Percentiles rank a stretch among this genome's conserved stretches.
Conservation (phyloP, 1,284 basidiomycete genomes). For the Cryptococcus sp. region DNA sequence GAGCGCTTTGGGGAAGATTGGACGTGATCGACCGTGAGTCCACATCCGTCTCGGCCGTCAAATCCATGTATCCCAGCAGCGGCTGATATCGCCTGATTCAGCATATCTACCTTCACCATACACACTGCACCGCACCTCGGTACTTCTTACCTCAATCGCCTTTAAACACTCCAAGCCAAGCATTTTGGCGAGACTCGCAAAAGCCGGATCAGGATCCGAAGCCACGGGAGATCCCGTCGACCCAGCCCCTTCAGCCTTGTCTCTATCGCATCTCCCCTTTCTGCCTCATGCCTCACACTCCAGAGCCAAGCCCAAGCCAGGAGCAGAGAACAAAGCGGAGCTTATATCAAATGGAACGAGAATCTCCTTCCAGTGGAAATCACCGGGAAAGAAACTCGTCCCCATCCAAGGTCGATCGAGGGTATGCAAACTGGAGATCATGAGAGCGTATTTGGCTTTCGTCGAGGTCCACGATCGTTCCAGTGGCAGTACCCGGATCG, state of each 20-base stretch:
- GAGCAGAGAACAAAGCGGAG: constrained; percentile 16
- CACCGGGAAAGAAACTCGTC: constrained; percentile 30
- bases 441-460: constrained; percentile 53
- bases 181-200: constrained; percentile 13
- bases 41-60: background rate
- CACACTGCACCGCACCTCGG: constrained; percentile 56
- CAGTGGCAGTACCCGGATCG: background rate
- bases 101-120: constrained; percentile 57
- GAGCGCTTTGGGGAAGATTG: constrained; percentile 54
- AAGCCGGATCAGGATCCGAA: background rate
- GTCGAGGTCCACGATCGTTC: constrained; percentile 18
- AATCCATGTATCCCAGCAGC: constrained; percentile 32
- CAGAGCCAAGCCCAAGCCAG: background rate
- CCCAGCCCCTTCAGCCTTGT: constrained; percentile 23
- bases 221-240: background rate
- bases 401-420: constrained; percentile 30
- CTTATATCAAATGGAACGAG: constrained; percentile 27
- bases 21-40: constrained; percentile 20
- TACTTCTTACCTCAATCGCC: constrained; percentile 62
- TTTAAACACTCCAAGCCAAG: constrained; percentile 65
- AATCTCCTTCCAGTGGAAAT: constrained; percentile 33
- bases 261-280: constrained; percentile 20
- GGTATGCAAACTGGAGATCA: constrained; percentile 51
- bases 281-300: constrained; percentile 53
- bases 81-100: constrained; percentile 6